Percentiles rank a stretch among this genome's conserved stretches.
Conservation (phyloP, 2,329 filamentous ascomycete species). For the Diplodia mutila region DNA sequence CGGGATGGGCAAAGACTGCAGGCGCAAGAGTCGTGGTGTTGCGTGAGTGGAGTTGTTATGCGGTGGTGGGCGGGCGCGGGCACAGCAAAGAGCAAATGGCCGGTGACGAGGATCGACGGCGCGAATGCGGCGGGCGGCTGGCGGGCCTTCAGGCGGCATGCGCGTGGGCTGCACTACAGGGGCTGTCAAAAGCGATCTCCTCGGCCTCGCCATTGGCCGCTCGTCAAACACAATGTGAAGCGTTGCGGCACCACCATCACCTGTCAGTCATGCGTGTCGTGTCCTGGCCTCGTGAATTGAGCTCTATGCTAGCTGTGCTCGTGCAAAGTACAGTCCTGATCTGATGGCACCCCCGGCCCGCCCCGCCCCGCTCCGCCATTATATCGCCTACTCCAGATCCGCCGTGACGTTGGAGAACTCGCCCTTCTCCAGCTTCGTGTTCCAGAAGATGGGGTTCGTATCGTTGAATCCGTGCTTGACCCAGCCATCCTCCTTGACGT, state of each 20-base stretch:
- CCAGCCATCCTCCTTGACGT: slow-evolving; percentile 99
- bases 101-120: slow-evolving; percentile 21
- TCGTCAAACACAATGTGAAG: slow-evolving; percentile 14
- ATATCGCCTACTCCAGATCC: slow-evolving; percentile 59
- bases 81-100: slow-evolving; percentile 16
- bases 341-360: background rate
- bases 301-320: slow-evolving; percentile 19
- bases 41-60: slow-evolving; percentile 4
- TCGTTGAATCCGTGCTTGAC: slow-evolving; percentile 98
- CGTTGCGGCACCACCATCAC: slow-evolving; percentile 15
- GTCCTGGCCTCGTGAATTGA: slow-evolving; percentile 8
- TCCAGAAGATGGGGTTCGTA: slow-evolving; percentile 99
- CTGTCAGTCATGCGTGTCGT: slow-evolving; percentile 6
- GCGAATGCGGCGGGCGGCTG: slow-evolving; percentile 19
- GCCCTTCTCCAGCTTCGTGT: slow-evolving; percentile 97
- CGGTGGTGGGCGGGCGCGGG: slow-evolving; percentile 11
- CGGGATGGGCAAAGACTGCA: slow-evolving; percentile 6
- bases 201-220: background rate
- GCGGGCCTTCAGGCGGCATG: slow-evolving; percentile 23
- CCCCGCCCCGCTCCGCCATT: background rate
- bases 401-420: slow-evolving; percentile 97
- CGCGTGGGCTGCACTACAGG: slow-evolving; percentile 19
- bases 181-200: slow-evolving; percentile 5
- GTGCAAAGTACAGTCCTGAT: background rate
- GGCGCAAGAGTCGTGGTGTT: slow-evolving; percentile 19